These are phyloP conservation scores for Microstroma glucosiphilum DNA, from an alignment of 1,284 basidiomycete species.

Conservation along the genomic window DNA sequence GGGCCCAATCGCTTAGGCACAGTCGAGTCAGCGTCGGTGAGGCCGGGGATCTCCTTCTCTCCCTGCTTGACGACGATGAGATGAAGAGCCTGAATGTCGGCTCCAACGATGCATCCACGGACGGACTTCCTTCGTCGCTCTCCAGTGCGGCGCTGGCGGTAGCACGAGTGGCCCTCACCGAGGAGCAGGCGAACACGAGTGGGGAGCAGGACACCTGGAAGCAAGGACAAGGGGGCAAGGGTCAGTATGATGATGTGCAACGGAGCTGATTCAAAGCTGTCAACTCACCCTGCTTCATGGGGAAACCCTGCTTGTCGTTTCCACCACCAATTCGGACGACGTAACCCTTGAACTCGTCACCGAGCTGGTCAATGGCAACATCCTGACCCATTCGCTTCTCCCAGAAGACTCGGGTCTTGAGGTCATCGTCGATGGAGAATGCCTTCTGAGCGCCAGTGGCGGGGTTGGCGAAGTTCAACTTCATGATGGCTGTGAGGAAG, in stretches of 20 bases:
- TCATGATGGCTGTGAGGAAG: slow-evolving; percentile 59
- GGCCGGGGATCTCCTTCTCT: slow-evolving; percentile 79
- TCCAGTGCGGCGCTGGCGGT: slow-evolving; percentile 82
- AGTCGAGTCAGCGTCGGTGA: slow-evolving; percentile 72
- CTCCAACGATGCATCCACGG: slow-evolving; percentile 87
- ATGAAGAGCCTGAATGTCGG: slow-evolving; percentile 91
- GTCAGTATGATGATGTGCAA: background rate
- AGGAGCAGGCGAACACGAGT: slow-evolving; percentile 91
- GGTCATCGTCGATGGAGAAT: slow-evolving; percentile 88
- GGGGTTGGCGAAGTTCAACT: slow-evolving; percentile 91
- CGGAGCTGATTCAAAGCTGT: background rate
- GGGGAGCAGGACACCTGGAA: slow-evolving; percentile 67
- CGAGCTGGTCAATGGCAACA: slow-evolving; percentile 81
- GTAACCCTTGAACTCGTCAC: slow-evolving; percentile 97
- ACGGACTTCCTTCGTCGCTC: slow-evolving; percentile 99
- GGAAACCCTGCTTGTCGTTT: slow-evolving; percentile 79
- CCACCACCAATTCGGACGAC: slow-evolving; percentile 93
- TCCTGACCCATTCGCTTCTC: slow-evolving; percentile 96
- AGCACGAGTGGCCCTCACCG: slow-evolving; percentile 93
- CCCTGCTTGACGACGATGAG: slow-evolving; percentile 97
- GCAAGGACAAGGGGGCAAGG: background rate
- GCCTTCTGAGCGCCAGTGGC: slow-evolving; percentile 92
- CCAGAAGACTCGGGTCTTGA: slow-evolving; percentile 72
- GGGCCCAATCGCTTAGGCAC: slow-evolving; percentile 93
- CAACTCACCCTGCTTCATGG: slow-evolving; percentile 86